Evolutionary conservation across 148 eudicot species (phyloP).

Genomic region (Vaccinium corymbosum): DNA sequence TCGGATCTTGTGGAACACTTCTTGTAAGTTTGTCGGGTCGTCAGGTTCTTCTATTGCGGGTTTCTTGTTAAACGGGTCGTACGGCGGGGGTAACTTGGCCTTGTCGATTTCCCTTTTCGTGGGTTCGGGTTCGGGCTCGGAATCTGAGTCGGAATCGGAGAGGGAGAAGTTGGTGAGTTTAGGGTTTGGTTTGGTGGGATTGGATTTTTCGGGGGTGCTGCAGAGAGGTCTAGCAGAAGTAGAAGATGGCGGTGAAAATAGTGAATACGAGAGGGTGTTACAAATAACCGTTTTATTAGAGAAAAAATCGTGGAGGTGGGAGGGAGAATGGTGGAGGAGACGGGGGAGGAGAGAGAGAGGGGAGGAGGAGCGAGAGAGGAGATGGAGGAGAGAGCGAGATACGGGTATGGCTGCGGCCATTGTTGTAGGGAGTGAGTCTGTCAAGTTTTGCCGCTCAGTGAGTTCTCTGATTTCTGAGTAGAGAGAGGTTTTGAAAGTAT

Average conservation of each 20-base stretch:
- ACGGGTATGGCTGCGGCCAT: not conserved
- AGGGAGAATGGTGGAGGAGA: not conserved
- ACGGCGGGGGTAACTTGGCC: conserved; percentile 57
- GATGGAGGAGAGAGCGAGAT: not conserved
- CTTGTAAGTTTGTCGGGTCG: conserved; percentile 63
- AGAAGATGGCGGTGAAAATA: not conserved
- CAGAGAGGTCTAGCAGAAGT: conserved; percentile 15
- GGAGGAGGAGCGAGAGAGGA: not conserved
- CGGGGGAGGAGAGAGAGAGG: not conserved
- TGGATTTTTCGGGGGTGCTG: conserved; percentile 9
- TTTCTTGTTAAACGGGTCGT: conserved; percentile 62
- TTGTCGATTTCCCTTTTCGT: conserved; percentile 16
- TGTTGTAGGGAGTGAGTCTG: not conserved
- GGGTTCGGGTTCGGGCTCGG: conserved; percentile 41
- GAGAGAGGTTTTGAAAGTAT: not conserved
- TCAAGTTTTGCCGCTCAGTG: not conserved
- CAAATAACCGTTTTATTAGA: not conserved
- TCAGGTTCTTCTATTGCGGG: conserved; percentile 38
- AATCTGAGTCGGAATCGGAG: conserved; percentile 28
- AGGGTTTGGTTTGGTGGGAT: conserved; percentile 40
- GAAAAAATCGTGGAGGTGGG: not conserved
- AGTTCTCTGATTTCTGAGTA: not conserved
- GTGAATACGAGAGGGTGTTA: not conserved
- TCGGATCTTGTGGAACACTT: conserved; percentile 63
- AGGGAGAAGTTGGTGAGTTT: conserved; percentile 54